A percentile compares a stretch with the other conserved stretches of the same genome.
Evolutionary conservation across 1,284 basidiomycete genomes (phyloP).

Genomic region (Omphalotus olearius): DNA sequence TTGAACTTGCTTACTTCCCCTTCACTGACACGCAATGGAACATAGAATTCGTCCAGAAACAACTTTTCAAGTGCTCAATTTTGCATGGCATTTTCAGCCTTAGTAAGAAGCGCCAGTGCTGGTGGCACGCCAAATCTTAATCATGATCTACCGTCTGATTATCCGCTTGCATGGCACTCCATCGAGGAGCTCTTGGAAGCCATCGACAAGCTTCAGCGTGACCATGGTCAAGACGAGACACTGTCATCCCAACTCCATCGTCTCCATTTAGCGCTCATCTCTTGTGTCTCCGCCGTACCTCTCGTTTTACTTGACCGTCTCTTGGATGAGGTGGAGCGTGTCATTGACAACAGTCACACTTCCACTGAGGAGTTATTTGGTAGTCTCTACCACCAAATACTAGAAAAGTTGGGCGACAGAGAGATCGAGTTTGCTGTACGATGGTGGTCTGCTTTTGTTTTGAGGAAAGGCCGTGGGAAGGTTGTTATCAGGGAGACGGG

Average conservation of each 20-base stretch:
- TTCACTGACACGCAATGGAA: not conserved
- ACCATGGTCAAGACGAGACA: constrained; percentile 3
- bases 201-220: constrained; percentile 25
- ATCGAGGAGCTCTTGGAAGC: constrained; percentile 46
- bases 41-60: constrained; percentile 60
- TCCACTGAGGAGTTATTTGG: constrained; percentile 41
- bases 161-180: constrained; percentile 57
- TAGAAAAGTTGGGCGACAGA: constrained; percentile 57
- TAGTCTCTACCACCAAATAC: constrained; percentile 54
- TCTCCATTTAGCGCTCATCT: constrained; percentile 53
- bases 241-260: constrained; percentile 40
- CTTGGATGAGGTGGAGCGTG: constrained; percentile 40
- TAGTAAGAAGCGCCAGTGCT: constrained; percentile 53
- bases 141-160: constrained; percentile 16
- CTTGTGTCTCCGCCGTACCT: constrained; percentile 55
- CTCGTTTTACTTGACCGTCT: constrained; percentile 47
- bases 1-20: not conserved
- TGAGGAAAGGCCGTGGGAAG: not conserved
- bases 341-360: constrained; percentile 23
- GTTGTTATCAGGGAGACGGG: not conserved
- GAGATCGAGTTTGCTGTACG: constrained; percentile 60
- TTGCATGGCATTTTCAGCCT: constrained; percentile 59
- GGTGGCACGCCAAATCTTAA: not conserved
- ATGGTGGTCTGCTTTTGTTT: constrained; percentile 51
- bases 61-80: constrained; percentile 57